Base-by-base conservation (phyloP, 306 rosid species). In the Cucurbita ficifolia region DNA sequence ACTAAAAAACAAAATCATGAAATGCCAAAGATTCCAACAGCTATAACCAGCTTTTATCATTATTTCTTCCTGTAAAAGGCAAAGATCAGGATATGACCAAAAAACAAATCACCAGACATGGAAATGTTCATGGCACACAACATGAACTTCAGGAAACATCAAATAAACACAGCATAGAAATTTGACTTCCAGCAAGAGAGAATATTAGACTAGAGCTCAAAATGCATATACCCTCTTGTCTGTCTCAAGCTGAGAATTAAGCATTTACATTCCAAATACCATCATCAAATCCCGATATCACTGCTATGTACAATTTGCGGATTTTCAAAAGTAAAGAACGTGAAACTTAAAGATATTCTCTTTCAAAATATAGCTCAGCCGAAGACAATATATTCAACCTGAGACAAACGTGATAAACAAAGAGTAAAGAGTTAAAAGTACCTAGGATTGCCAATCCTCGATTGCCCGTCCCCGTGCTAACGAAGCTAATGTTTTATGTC, bases 401-500 rank as follows among this genome's bases (percentile, higher is more conserved):
- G 59, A 46, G 45, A 42, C n/a, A n/a, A 63, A 55, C 48, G 29
- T 80, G 79, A 72, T 53, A 62, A 60, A 55, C 76, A 67, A 76
- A 71, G 24, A 74, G 67, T 56, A 49, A 49, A 52, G 51, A 11
- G 72, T 79, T 70, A 9, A 63, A 42, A 53, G 35, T 65, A 73
- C 82, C 75, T 73, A 53, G 73, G 61, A 76, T 43, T 33, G 71
- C 58, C 50, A 33, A 24, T 72, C 82, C 83, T 81, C 29, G 80
- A 78, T 75, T 72, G 83, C 81, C 73, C 18, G 75, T 75, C 73
- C 73, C 80, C 82, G 42, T 55, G 79, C 77, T 59, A 80, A 58
- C 35, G 45, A 82, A 65, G 76, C 82, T 80, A 73, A 83, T 74
- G 78, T 74, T 81, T 76, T 77, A 59, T 59, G 95, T 84, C 84